A percentile compares a stretch with the other conserved stretches of the same genome.
These are phyloP conservation scores for Nematodospora anomalae DNA, from an alignment of 1,139 yeast genomes.

Conservation along the genomic window DNA sequence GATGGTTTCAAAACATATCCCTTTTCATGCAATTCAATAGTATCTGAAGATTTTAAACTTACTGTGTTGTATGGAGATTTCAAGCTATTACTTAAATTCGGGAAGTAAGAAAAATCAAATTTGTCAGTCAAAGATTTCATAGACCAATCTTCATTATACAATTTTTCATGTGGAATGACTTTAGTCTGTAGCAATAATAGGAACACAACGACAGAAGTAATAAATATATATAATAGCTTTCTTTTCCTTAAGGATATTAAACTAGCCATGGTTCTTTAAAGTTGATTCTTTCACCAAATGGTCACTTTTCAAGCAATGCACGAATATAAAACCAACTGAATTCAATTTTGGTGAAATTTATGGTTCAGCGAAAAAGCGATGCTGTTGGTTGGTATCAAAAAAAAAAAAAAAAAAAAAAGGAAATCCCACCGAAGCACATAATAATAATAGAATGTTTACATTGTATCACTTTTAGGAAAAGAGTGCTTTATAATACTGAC, in stretches of 20 bases:
- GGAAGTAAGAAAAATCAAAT: conserved; percentile 13
- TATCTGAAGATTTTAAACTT: conserved; percentile 6
- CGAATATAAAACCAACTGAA: no score
- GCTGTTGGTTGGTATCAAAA: no score
- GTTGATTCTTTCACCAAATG: no score
- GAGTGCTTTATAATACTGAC: no score
- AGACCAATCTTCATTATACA: conserved; percentile 11
- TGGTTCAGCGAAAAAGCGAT: no score
- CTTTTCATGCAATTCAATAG: conserved; percentile 3
- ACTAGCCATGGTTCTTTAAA: no score
- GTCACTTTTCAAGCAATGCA: no score
- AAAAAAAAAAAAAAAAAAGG: no score
- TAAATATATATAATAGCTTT: conserved; percentile 8
- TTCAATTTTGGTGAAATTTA: no score
- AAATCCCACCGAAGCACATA: no score
- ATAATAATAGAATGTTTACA: no score
- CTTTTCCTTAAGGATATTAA: conserved; percentile 7
- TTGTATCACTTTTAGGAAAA: no score
- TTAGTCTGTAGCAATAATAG: conserved; percentile 5
- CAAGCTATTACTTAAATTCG: conserved; percentile 5
- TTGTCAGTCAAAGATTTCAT: conserved; percentile 11
- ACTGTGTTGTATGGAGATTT: conserved; percentile 3
- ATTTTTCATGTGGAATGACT: conserved; percentile 6
- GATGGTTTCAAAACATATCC: conserved; percentile 22
- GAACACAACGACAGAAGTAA: background rate